Conservation (phyloP, 2,329 filamentous ascomycete species). For the Cadophora sp. region DNA sequence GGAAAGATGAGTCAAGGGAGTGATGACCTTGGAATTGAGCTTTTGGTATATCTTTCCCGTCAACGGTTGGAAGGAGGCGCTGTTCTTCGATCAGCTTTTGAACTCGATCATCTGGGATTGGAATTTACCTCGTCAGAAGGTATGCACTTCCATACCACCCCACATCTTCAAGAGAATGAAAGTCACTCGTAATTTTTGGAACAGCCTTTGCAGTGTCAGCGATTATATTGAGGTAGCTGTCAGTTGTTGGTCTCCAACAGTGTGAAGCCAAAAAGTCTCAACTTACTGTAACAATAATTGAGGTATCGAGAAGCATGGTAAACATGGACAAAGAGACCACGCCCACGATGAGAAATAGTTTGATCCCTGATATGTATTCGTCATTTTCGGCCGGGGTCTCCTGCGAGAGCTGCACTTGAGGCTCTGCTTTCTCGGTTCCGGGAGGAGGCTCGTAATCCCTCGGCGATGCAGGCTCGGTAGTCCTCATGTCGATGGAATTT, state of each 20-base stretch:
- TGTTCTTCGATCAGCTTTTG: conserved; percentile 34
- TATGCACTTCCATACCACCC: conserved; percentile 63
- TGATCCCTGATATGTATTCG: conserved; percentile 36
- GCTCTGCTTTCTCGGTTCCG: conserved; percentile 9
- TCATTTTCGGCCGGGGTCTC: conserved; percentile 22
- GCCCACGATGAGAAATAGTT: conserved; percentile 40
- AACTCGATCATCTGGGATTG: not conserved
- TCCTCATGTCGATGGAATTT: not conserved
- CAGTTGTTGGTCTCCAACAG: not conserved
- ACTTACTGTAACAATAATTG: conserved; percentile 58
- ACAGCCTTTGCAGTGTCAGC: conserved; percentile 47
- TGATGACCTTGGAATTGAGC: conserved; percentile 46
- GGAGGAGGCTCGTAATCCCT: not conserved
- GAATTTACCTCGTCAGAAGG: conserved; percentile 47
- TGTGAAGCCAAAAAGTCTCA: not conserved
- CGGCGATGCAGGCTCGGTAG: conserved; percentile 1
- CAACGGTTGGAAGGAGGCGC: conserved; percentile 57
- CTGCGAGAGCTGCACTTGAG: not conserved
- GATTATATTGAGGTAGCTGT: not conserved
- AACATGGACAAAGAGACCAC: conserved; percentile 53
- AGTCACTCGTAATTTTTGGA: conserved; percentile 57
- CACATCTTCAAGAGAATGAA: conserved; percentile 58
- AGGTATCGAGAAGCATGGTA: conserved; percentile 58
- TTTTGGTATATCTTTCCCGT: conserved; percentile 58
- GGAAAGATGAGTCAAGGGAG: not conserved